phyloP scores from a whole-genome alignment of 116 monocot genomes.

The Phalaenopsis hybrid region DNA sequence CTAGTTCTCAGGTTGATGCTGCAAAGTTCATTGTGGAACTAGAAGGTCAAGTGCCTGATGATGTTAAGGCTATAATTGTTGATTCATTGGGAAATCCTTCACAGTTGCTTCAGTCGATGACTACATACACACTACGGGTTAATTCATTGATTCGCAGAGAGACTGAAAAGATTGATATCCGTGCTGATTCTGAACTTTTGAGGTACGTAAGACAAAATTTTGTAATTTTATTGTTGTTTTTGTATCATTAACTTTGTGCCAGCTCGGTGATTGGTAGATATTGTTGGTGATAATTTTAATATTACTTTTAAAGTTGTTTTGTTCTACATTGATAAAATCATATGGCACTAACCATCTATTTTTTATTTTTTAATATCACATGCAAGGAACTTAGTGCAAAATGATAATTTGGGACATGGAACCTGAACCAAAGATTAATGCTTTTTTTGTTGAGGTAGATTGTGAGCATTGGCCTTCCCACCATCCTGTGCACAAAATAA shows the following conservation, averaged over 20 bases:
- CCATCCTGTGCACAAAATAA: no score
- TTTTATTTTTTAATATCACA: not conserved
- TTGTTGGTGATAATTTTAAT: not conserved
- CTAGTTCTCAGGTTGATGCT: constrained; percentile 57
- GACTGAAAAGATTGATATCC: constrained; percentile 89
- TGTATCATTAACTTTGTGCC: not conserved
- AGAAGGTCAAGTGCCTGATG: constrained; percentile 68
- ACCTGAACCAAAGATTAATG: not conserved
- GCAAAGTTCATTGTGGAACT: constrained; percentile 59
- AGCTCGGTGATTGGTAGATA: not conserved
- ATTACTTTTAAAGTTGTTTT: not conserved
- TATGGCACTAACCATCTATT: not conserved
- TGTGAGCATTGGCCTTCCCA: no score
- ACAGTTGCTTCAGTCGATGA: constrained; percentile 64
- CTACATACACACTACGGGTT: constrained; percentile 43
- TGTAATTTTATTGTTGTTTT: not conserved
- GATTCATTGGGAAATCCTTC: constrained; percentile 73
- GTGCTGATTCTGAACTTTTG: constrained; percentile 88
- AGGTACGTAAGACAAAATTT: constrained; percentile 32
- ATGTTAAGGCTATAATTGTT: constrained; percentile 48
- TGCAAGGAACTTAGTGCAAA: not conserved
- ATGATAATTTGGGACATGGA: not conserved
- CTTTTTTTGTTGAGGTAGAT: not conserved
- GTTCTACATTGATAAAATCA: not conserved
- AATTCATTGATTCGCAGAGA: constrained; percentile 68